Percentiles rank a stretch among this genome's conserved stretches.
Evolutionary conservation across 257 asterid species (phyloP).

Genomic region (Ehretia macrophylla): DNA sequence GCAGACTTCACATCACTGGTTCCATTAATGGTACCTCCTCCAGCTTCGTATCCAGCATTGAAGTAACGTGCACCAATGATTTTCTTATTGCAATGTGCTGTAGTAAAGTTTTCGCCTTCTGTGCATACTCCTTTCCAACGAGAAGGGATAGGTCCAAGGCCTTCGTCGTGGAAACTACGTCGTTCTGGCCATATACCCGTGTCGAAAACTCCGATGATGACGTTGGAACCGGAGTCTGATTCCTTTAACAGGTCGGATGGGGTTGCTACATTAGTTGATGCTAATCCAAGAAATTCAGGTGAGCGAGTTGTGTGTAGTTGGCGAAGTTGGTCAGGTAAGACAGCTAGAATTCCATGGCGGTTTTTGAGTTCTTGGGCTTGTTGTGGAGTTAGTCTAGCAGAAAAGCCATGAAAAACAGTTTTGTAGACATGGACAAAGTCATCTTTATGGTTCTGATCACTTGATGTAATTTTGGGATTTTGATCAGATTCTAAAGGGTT

Average conservation of each 20-base stretch:
- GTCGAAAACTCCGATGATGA: slow-evolving; percentile 64
- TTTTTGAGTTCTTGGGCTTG: slow-evolving; percentile 42
- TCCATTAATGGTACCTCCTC: slow-evolving; percentile 21
- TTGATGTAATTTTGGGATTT: not conserved
- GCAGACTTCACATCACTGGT: slow-evolving; percentile 48
- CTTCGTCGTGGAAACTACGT: slow-evolving; percentile 64
- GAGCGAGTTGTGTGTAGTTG: slow-evolving; percentile 74
- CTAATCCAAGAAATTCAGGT: slow-evolving; percentile 57
- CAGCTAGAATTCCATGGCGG: slow-evolving; percentile 43
- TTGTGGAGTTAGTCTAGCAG: slow-evolving; percentile 47
- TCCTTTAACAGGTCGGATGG: slow-evolving; percentile 43
- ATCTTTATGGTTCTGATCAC: slow-evolving; percentile 6
- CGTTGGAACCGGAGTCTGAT: slow-evolving; percentile 67
- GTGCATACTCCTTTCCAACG: slow-evolving; percentile 70
- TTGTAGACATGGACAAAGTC: slow-evolving; percentile 52
- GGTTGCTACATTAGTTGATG: slow-evolving; percentile 5
- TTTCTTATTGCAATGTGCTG: slow-evolving; percentile 53
- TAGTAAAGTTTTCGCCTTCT: slow-evolving; percentile 48
- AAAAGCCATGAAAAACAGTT: slow-evolving; percentile 79
- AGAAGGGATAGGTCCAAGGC: slow-evolving; percentile 57
- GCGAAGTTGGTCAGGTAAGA: slow-evolving; percentile 64
- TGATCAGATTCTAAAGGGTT: slow-evolving; percentile 14
- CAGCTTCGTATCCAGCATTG: slow-evolving; percentile 49
- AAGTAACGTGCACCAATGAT: slow-evolving; percentile 72
- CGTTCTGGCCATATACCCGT: slow-evolving; percentile 84